phyloP scores from a whole-genome alignment of 768 basidiomycete species.

The Suillus placidus region DNA sequence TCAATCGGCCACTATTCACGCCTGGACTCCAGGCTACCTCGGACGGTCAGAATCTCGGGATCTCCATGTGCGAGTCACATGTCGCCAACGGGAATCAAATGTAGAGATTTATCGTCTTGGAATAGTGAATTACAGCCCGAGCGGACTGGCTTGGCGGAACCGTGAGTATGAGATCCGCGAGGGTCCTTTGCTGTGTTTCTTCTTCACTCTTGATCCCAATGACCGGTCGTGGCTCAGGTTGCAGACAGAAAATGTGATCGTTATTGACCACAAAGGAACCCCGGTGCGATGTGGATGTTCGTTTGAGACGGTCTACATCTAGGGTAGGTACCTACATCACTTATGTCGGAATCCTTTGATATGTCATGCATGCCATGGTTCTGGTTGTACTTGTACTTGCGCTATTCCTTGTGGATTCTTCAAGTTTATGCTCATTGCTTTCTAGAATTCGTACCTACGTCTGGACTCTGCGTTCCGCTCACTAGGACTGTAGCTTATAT shows the following conservation, averaged over 20 bases:
- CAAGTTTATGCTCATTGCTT: neutral
- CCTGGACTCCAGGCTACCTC: neutral
- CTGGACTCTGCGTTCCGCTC: neutral
- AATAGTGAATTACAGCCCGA: neutral
- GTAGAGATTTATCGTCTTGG: neutral
- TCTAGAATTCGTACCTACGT: neutral
- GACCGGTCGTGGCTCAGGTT: neutral
- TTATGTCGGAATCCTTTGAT: neutral
- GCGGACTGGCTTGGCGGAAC: neutral
- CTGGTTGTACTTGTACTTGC: neutral
- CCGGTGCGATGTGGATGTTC: constrained; percentile 3
- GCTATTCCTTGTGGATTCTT: neutral
- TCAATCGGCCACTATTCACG: neutral
- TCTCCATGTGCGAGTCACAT: neutral
- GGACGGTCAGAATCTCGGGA: neutral
- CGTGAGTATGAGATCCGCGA: neutral
- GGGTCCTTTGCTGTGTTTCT: neutral
- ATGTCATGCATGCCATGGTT: neutral
- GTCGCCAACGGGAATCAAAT: neutral
- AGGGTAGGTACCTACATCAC: neutral
- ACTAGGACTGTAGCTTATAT: neutral
- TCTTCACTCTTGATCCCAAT: neutral
- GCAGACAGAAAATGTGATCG: neutral
- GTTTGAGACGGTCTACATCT: neutral
- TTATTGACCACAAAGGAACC: neutral